Evolutionary conservation across 2,329 filamentous ascomycete genomes (phyloP).

Genomic region (Venturia nashicola): DNA sequence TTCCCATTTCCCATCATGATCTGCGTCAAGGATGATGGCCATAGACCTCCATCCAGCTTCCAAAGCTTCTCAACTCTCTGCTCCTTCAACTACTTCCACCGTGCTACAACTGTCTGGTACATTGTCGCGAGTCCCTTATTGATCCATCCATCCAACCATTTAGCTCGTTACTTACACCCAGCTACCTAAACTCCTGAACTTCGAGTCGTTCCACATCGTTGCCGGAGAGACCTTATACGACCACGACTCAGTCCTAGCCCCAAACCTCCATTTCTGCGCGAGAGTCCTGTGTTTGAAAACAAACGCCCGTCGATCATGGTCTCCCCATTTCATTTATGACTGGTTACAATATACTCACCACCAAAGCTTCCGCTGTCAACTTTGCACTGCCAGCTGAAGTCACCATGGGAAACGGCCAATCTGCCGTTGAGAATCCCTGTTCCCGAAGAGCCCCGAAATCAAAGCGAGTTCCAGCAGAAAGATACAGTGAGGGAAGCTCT

Average conservation of each 20-base stretch:
- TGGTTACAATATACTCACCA: background rate
- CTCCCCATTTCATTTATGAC: background rate
- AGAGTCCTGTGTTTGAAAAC: background rate
- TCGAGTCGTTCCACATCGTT: background rate
- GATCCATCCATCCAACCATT: background rate
- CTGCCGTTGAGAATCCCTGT: background rate
- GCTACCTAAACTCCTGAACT: background rate
- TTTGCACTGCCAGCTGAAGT: background rate
- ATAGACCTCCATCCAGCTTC: background rate
- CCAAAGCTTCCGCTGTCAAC: background rate
- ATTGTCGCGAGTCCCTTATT: background rate
- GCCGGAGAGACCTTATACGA: background rate
- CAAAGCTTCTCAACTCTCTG: background rate
- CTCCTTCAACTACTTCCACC: background rate
- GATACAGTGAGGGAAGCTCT: background rate
- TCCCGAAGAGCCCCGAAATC: background rate
- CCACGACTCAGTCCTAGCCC: background rate
- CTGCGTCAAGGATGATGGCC: background rate
- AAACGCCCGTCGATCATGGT: background rate
- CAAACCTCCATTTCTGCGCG: background rate
- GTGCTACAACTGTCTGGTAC: background rate
- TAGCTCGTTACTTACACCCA: background rate
- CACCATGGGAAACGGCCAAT: slow-evolving; percentile 10
- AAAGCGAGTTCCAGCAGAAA: background rate
- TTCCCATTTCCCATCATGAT: background rate